Evolutionary conservation across 140 eudicot genomes (phyloP), one percentile per base, ranked within the genome.

Genomic region (Ambrosia hybrid): DNA sequence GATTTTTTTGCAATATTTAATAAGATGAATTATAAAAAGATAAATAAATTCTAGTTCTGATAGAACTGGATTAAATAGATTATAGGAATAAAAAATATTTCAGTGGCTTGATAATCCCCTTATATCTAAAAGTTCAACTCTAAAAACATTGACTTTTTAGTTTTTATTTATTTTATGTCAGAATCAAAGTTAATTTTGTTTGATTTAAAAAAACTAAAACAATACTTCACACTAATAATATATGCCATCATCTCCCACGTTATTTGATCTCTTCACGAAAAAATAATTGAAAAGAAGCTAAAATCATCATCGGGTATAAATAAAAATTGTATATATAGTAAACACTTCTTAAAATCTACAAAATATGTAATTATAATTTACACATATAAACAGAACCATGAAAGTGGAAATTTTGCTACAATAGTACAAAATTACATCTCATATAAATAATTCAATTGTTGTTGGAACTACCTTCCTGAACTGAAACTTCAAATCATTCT

Each of bases 401-500:
- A 62, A 67, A 30, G 17, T 39, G 17, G n/a, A 68, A 75, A 67
- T 34, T 6, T 66, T 56, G 34, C 12, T 68, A 30, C 39, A 45
- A 12, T 5, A 43, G 6, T 41, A 17, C 5, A 66, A 43, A 51
- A 26, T 2, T 57, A 59, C 64, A 70, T 34, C 64, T 21, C 81
- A 78, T 57, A 78, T 65, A 59, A 78, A 78, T 34, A 79, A 65
- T 43, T 79, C 77, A 75, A 86, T 63, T 63, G 81, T 73, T 37
- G 76, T 26, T 53, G 83, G 81, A 73, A 61, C 80, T 56, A 67
- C 65, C 68, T 88, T 81, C 57, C 79, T 79, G 7, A 73, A 60
- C 65, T 60, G 66, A 65, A 80, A 89, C 77, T 78, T 81, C 77
- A 85, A 37, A 74, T 81, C 85, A 56, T 89, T 89, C 58, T 89